These are phyloP conservation scores for Vicia villosa DNA, from an alignment of 306 rosid species.

Conservation along the genomic window DNA sequence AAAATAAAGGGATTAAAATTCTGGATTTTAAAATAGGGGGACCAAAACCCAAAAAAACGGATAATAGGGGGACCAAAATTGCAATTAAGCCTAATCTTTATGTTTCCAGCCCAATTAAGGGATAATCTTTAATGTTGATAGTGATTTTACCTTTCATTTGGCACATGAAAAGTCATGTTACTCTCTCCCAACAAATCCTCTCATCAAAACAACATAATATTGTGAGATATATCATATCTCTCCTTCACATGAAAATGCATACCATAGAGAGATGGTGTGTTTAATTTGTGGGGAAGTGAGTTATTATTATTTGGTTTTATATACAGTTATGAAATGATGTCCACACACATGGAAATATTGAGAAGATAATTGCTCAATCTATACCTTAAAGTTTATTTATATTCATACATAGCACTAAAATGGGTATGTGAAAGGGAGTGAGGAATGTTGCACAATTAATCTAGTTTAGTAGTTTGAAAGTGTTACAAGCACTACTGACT, in stretches of 20 bases:
- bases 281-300: neutral
- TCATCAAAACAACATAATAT: neutral
- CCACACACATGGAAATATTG: neutral
- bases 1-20: no score
- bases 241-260: slow-evolving; percentile 1
- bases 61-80: no score
- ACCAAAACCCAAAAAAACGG: no score
- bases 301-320: neutral
- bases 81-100: no score
- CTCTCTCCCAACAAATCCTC: slow-evolving; percentile 61
- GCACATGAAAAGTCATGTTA: slow-evolving; percentile 94
- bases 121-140: slow-evolving; percentile 51
- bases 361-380: no score
- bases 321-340: slow-evolving; percentile 4
- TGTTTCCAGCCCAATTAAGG: slow-evolving; percentile 34
- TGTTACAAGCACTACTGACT: slow-evolving; percentile 1
- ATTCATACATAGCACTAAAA: neutral
- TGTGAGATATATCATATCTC: neutral
- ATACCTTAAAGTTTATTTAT: neutral
- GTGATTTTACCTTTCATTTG: slow-evolving; percentile 57
- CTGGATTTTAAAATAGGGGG: no score
- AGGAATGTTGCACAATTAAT: slow-evolving; percentile 10
- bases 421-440: neutral
- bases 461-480: neutral
- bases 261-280: neutral